These are phyloP conservation scores for Torulaspora gathmanii DNA, from an alignment of 805 yeast species.

Conservation along the genomic window DNA sequence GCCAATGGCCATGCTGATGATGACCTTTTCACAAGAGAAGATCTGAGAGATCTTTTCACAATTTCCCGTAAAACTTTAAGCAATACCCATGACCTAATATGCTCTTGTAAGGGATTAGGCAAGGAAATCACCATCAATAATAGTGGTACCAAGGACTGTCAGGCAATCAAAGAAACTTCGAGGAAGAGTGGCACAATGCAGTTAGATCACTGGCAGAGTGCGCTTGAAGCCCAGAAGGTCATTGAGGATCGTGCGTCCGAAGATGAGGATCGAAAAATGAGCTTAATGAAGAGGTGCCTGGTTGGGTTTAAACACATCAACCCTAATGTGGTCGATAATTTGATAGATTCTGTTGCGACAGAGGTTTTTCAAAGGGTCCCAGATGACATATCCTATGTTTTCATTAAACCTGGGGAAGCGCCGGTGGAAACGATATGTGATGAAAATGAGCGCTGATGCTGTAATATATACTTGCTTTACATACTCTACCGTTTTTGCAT, in stretches of 20 bases:
- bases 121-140: slow-evolving; percentile 21
- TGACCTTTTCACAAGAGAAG: slow-evolving; percentile 64
- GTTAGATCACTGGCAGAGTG: slow-evolving; percentile 46
- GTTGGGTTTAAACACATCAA: slow-evolving; percentile 59
- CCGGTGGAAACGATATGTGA: not conserved
- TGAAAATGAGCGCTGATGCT: too few relatives aligned
- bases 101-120: slow-evolving; percentile 58
- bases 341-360: slow-evolving; percentile 21
- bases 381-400: slow-evolving; percentile 26
- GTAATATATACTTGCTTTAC: not conserved
- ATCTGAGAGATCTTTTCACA: slow-evolving; percentile 70
- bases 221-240: slow-evolving; percentile 40
- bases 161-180: not conserved
- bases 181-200: not conserved
- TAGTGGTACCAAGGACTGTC: slow-evolving; percentile 9
- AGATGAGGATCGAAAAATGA: slow-evolving; percentile 33
- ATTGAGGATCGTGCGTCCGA: slow-evolving; percentile 22
- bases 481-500: slow-evolving; percentile 34
- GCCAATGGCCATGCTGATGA: slow-evolving; percentile 41
- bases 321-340: slow-evolving; percentile 34
- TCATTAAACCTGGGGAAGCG: slow-evolving; percentile 20
- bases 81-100: slow-evolving; percentile 76
- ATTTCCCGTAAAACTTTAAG: slow-evolving; percentile 46
- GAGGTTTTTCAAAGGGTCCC: slow-evolving; percentile 15
- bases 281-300: slow-evolving; percentile 53